These are phyloP conservation scores for Colletotrichum orchidophilum DNA, from an alignment of 2,329 filamentous ascomycete genomes.

Conservation along the genomic window DNA sequence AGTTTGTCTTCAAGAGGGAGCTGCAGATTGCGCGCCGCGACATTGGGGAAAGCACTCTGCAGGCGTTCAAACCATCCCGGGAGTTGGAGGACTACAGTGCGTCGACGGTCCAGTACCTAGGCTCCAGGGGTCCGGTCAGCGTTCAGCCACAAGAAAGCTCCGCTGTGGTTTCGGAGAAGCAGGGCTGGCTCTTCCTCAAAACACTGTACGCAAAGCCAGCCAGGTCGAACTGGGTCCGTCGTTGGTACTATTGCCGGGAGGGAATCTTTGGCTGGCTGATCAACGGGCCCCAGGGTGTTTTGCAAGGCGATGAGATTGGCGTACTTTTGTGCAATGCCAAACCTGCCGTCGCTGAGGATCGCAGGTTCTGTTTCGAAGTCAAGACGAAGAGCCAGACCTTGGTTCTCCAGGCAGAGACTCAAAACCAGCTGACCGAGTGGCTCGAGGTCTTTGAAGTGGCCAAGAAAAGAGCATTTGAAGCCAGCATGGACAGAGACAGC, in stretches of 20 bases:
- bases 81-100: slow-evolving; percentile 93
- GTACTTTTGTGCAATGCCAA: slow-evolving; percentile 93
- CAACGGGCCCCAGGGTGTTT: slow-evolving; percentile 84
- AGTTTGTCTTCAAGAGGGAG: slow-evolving; percentile 83
- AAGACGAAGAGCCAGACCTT: slow-evolving; percentile 96
- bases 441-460: slow-evolving; percentile 92
- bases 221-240: slow-evolving; percentile 85
- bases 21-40: slow-evolving; percentile 81
- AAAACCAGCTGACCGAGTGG: slow-evolving; percentile 93
- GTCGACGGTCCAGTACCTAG: slow-evolving; percentile 89
- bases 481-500: slow-evolving; percentile 64
- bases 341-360: slow-evolving; percentile 89
- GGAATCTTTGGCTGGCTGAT: slow-evolving; percentile 96
- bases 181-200: slow-evolving; percentile 91
- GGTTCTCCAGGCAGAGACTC: slow-evolving; percentile 91
- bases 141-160: slow-evolving; percentile 64
- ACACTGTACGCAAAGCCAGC: slow-evolving; percentile 88
- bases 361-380: slow-evolving; percentile 96
- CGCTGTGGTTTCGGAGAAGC: slow-evolving; percentile 76
- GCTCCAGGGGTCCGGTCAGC: slow-evolving; percentile 73
- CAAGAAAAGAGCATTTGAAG: slow-evolving; percentile 91
- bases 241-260: slow-evolving; percentile 96
- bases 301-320: slow-evolving; percentile 96
- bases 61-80: slow-evolving; percentile 79
- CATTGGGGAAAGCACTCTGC: slow-evolving; percentile 80